A percentile compares a stretch with the other conserved stretches of the same genome.
Conservation (phyloP, 2,329 filamentous ascomycete species). For the Fusarium cyanostomum region DNA sequence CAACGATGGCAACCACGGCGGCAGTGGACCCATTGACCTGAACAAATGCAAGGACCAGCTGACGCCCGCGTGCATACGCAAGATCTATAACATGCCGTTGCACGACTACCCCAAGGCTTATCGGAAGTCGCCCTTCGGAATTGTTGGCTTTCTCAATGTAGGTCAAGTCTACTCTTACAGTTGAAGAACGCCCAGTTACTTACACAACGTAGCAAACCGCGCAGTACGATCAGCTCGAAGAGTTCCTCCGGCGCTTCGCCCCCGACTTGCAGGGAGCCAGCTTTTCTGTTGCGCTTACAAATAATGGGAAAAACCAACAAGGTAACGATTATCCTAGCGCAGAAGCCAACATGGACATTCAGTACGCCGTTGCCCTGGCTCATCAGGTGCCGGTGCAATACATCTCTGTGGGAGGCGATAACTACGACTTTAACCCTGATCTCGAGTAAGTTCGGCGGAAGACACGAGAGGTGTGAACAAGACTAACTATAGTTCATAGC, state of each 20-base stretch:
- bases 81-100: constrained; percentile 54
- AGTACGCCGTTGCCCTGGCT: constrained; percentile 49
- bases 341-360: constrained; percentile 52
- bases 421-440: constrained; percentile 46
- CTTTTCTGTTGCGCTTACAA: constrained; percentile 67
- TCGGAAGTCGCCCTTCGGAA: constrained; percentile 71
- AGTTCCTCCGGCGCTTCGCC: constrained; percentile 65
- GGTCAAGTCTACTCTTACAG: neutral
- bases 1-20: constrained; percentile 24
- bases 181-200: neutral
- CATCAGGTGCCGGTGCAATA: constrained; percentile 49
- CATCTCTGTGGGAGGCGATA: constrained; percentile 46
- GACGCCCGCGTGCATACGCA: constrained; percentile 56
- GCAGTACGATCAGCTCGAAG: constrained; percentile 62
- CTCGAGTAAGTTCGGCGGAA: constrained; percentile 45
- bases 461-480: neutral
- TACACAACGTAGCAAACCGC: constrained; percentile 55
- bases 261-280: constrained; percentile 60
- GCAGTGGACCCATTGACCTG: constrained; percentile 16
- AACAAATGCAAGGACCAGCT: constrained; percentile 50
- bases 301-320: constrained; percentile 63
- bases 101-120: constrained; percentile 63
- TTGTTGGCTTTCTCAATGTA: constrained; percentile 58
- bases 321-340: constrained; percentile 43
- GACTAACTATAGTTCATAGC: neutral